phyloP scores from a whole-genome alignment of 768 basidiomycete species.

The Auricularia cornea region DNA sequence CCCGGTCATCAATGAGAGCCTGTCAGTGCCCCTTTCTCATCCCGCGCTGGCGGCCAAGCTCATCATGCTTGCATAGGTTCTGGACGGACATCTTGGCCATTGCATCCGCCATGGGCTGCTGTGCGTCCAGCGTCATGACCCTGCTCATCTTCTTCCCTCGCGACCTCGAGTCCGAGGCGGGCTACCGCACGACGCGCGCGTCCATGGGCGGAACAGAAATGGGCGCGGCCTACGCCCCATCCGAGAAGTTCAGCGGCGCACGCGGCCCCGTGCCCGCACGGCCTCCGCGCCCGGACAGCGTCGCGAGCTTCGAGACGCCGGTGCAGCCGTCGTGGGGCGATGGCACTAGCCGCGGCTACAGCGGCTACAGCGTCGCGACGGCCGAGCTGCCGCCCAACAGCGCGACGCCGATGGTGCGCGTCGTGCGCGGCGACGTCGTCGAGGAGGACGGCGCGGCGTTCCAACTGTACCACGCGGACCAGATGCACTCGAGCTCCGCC shows the following conservation, averaged over 20 bases:
- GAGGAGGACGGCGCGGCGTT: slow-evolving; percentile 1
- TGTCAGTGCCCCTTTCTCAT: slow-evolving; percentile 25
- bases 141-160: slow-evolving; percentile 85
- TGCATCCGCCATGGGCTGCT: slow-evolving; percentile 48
- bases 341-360: not conserved
- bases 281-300: not conserved
- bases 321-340: not conserved
- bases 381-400: not conserved
- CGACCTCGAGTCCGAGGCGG: slow-evolving; percentile 37
- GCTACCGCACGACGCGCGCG: not conserved
- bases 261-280: not conserved
- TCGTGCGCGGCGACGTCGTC: not conserved
- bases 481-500: not conserved
- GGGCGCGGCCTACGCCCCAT: not conserved
- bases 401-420: not conserved
- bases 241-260: not conserved
- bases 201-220: not conserved
- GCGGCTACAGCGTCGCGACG: not conserved
- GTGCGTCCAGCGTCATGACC: slow-evolving; percentile 65
- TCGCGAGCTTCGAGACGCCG: not conserved
- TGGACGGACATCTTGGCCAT: slow-evolving; percentile 44
- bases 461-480: not conserved
- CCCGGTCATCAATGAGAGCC: slow-evolving; percentile 48
- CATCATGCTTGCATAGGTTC: slow-evolving; percentile 23
- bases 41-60: not conserved